Base-by-base conservation (phyloP, 2,329 filamentous ascomycete species). In the Phyllachora maydis region DNA sequence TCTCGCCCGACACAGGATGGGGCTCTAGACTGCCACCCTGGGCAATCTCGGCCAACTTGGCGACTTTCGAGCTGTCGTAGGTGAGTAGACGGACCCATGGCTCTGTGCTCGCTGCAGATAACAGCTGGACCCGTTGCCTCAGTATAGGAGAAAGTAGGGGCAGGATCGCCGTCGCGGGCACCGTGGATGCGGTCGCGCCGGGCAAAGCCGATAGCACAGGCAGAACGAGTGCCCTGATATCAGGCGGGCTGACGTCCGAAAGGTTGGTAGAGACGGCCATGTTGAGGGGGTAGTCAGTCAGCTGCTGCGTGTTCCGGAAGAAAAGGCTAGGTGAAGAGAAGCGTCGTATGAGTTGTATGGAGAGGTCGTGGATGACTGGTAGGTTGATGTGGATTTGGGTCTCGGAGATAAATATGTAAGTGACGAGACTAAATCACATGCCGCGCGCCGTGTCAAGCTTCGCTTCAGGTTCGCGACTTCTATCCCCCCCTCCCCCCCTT, bases 1-100 rank as follows among this genome's bases (percentile, higher is more conserved):
- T 64, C 43, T 83, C 76, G 25, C 76, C 77, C 3, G 74, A 81
- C 4, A 74, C 66, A 3, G 78, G 78, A 37, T 88, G 78, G n/a
- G 75, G 74, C 42, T 83, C 74, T 16, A 85, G 52, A 21, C 59
- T 50, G 25, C 75, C 64, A 26, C 60, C 58, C 34, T 60, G 58
- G 16, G 68, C 66, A 9, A 73, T 50, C 28, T 64, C 52, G n/a
- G 59, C 54, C 11, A 85, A 54, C 32, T 54, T 60, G 20, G 62
- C 50, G 3, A 56, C 52, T 31, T 59, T 58, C 31, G 57, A 45
- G 6, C 54, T 37, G 36, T 76, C 65, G 52, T 78, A 83, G 39
- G 66, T 73, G 13, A 85, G 56, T 16, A 83, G 54, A 1, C 65
- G 58, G 10, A 85, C 59, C 76, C 78, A 85, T 24, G 72, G 65